phyloP scores from a whole-genome alignment of 2,329 filamentous ascomycete species.

The Exophiala spinifera region DNA sequence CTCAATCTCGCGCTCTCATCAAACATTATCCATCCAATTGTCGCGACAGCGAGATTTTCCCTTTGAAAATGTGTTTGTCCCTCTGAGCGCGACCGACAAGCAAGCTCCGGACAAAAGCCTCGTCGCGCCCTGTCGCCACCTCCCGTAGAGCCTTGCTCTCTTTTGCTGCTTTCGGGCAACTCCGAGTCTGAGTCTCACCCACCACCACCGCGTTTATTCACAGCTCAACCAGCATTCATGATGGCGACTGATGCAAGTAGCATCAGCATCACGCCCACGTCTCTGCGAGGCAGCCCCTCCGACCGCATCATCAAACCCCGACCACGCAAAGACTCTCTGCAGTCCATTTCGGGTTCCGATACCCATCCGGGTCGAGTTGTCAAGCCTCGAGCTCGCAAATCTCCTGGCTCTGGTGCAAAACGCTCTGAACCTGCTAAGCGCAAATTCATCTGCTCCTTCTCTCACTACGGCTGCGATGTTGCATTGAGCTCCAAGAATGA shows the following conservation, averaged over 20 bases:
- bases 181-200: slow-evolving; percentile 23
- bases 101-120: slow-evolving; percentile 17
- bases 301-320: slow-evolving; percentile 29
- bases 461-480: slow-evolving; percentile 69
- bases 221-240: slow-evolving; percentile 6
- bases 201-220: neutral
- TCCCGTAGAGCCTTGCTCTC: slow-evolving; percentile 13
- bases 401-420: slow-evolving; percentile 29
- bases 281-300: slow-evolving; percentile 26
- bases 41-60: neutral
- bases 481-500: slow-evolving; percentile 83
- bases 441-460: slow-evolving; percentile 75
- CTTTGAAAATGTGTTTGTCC: slow-evolving; percentile 7
- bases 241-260: slow-evolving; percentile 24
- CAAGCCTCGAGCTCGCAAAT: slow-evolving; percentile 30
- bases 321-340: slow-evolving; percentile 29
- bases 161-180: no score
- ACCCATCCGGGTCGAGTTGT: slow-evolving; percentile 28
- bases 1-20: neutral
- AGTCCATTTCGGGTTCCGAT: slow-evolving; percentile 26
- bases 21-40: neutral
- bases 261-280: slow-evolving; percentile 24
- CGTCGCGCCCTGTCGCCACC: slow-evolving; percentile 5
- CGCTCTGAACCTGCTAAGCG: slow-evolving; percentile 30
- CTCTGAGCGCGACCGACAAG: slow-evolving; percentile 6